Percentiles rank a stretch among this genome's conserved stretches.
Evolutionary conservation across 192 early-diverging fungal genomes (phyloP).

Genomic region (Chytriomyces hyalinus): DNA sequence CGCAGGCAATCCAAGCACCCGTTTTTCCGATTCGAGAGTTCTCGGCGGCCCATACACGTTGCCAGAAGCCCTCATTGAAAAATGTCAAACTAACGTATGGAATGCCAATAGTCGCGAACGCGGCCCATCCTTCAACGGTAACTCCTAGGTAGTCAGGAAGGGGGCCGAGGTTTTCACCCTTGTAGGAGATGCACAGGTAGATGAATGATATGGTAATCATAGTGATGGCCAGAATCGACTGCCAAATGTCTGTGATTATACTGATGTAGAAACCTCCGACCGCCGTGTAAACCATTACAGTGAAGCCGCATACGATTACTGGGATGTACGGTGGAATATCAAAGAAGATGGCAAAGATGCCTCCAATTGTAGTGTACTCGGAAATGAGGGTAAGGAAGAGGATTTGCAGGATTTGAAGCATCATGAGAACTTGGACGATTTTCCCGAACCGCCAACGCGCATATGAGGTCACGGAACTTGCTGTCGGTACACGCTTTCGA

Average conservation of each 20-base stretch:
- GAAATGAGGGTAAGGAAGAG: constrained; percentile 32
- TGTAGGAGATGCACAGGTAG: constrained; percentile 50
- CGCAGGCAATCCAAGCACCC: constrained; percentile 41
- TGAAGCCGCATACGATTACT: constrained; percentile 48
- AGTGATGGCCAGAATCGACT: constrained; percentile 39
- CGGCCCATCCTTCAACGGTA: constrained; percentile 41
- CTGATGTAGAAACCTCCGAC: constrained; percentile 52
- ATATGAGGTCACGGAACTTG: constrained; percentile 47
- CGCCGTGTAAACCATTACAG: constrained; percentile 51
- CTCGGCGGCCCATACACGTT: constrained; percentile 51
- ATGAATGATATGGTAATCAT: constrained; percentile 40
- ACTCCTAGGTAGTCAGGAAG: constrained; percentile 36
- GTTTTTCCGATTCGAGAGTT: constrained; percentile 30
- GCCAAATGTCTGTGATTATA: constrained; percentile 51
- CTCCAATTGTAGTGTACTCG: constrained; percentile 53
- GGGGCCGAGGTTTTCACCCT: constrained; percentile 12
- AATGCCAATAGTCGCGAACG: constrained; percentile 40
- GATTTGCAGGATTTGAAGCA: neutral
- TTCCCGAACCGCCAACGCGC: constrained; percentile 42
- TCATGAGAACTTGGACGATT: constrained; percentile 37
- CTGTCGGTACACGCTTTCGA: constrained; percentile 35
- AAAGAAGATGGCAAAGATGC: constrained; percentile 39
- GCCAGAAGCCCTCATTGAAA: constrained; percentile 55
- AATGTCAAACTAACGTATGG: constrained; percentile 47
- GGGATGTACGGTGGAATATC: constrained; percentile 33